Conservation (phyloP, 1,284 basidiomycete species). For the Tausonia pullulans region DNA sequence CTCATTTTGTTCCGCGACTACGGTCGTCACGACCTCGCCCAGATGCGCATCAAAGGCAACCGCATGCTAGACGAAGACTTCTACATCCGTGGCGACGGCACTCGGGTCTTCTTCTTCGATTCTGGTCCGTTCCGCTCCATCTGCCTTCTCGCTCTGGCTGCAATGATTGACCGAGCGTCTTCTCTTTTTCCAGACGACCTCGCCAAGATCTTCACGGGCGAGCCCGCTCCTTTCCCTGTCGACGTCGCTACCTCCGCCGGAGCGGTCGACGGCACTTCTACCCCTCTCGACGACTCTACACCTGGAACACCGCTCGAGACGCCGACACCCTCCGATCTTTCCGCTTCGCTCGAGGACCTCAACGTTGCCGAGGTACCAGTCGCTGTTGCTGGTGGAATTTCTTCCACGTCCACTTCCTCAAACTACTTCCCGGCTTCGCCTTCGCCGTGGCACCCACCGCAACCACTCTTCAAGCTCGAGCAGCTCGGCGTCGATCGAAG, state of each 20-base stretch:
- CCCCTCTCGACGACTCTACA: constrained; percentile 5
- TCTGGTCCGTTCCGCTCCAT: constrained; percentile 43
- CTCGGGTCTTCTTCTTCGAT: constrained; percentile 90
- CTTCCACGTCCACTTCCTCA: neutral
- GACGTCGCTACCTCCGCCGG: constrained; percentile 30
- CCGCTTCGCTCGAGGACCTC: neutral
- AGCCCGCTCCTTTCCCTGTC: constrained; percentile 25
- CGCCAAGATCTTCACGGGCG: constrained; percentile 61
- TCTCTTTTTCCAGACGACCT: constrained; percentile 54
- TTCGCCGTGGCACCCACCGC: constrained; percentile 15
- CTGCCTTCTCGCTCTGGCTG: neutral
- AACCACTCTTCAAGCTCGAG: constrained; percentile 50
- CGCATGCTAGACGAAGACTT: constrained; percentile 85
- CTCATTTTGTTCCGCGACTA: constrained; percentile 83
- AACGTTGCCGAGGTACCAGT: neutral
- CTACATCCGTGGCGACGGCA: constrained; percentile 91
- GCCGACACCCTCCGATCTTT: neutral
- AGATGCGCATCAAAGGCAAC: constrained; percentile 80
- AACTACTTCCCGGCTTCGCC: constrained; percentile 18
- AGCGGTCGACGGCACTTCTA: constrained; percentile 26
- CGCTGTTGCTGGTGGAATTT: neutral
- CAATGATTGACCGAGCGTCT: neutral
- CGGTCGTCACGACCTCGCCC: constrained; percentile 85
- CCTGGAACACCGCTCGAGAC: neutral
- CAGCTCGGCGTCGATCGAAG: constrained; percentile 78